These are phyloP conservation scores for Podospora didyma DNA, from an alignment of 495 filamentous ascomycete species.

Conservation along the genomic window DNA sequence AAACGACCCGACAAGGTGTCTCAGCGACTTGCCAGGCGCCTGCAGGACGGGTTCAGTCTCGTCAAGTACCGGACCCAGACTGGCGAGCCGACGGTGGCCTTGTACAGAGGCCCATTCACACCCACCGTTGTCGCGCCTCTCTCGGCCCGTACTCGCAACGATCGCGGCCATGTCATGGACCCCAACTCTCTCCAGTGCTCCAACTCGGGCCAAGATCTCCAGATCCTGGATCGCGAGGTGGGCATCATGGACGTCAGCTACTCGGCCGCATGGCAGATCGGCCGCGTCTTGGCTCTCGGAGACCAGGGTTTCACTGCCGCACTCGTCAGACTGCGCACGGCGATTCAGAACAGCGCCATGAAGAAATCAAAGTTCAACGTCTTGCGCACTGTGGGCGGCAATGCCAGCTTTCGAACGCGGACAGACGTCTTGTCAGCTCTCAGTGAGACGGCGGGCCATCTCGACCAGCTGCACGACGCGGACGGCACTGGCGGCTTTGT, in stretches of 20 bases:
- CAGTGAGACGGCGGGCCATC: neutral
- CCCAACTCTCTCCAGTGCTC: constrained; percentile 17
- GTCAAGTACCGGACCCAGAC: constrained; percentile 29
- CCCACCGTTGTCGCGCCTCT: constrained; percentile 15
- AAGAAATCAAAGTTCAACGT: neutral
- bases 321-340: constrained; percentile 20
- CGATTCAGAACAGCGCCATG: constrained; percentile 2
- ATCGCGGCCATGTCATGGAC: neutral
- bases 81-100: constrained; percentile 37
- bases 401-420: neutral
- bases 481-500: neutral
- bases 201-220: constrained; percentile 28
- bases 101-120: constrained; percentile 39
- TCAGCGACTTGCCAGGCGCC: constrained; percentile 12
- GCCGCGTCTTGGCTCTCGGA: constrained; percentile 28
- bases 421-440: neutral
- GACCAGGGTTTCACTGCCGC: constrained; percentile 26
- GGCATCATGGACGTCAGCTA: constrained; percentile 49
- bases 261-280: constrained; percentile 44
- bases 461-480: neutral
- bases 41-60: constrained; percentile 39
- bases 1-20: neutral
- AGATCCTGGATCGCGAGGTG: constrained; percentile 40
- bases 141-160: too few relatives aligned
- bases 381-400: neutral